Conservation (phyloP, 2,329 filamentous ascomycete species). For the Didymella glomerata region DNA sequence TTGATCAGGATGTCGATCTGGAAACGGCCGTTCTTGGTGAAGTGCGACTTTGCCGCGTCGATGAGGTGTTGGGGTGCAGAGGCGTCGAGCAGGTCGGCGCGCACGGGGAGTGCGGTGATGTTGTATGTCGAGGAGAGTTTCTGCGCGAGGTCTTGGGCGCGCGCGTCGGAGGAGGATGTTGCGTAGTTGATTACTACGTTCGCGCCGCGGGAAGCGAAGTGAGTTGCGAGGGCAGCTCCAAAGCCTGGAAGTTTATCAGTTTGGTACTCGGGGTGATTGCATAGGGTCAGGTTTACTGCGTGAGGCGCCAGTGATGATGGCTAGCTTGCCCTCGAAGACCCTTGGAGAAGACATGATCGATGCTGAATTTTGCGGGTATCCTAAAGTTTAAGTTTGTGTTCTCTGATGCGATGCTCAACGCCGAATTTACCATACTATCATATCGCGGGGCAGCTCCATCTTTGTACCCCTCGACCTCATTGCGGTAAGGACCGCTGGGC, state of each 20-base stretch:
- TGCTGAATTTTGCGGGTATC: neutral
- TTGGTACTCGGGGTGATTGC: neutral
- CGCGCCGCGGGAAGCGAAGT: constrained; percentile 72
- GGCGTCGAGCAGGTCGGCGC: constrained; percentile 72
- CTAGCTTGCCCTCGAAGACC: constrained; percentile 72
- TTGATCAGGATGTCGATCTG: constrained; percentile 83
- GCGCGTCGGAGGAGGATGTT: constrained; percentile 62
- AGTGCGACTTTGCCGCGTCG: constrained; percentile 62
- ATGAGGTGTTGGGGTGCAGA: constrained; percentile 67
- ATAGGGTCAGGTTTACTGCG: constrained; percentile 62
- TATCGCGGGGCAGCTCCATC: constrained; percentile 15
- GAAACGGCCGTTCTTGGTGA: constrained; percentile 60
- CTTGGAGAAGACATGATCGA: constrained; percentile 14
- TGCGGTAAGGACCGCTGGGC: constrained; percentile 3
- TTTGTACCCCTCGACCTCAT: constrained; percentile 15
- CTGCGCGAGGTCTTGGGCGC: constrained; percentile 60
- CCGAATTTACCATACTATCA: neutral
- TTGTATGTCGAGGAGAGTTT: constrained; percentile 63
- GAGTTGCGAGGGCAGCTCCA: constrained; percentile 69
- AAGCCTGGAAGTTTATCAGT: constrained; percentile 64
- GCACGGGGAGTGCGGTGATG: constrained; percentile 67
- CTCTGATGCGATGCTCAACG: constrained; percentile 2
- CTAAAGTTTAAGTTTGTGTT: neutral
- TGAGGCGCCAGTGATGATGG: constrained; percentile 77
- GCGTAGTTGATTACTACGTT: constrained; percentile 74